Percentiles rank a stretch among this genome's conserved stretches.
phyloP scores from a whole-genome alignment of 2,329 filamentous ascomycete genomes.

The Botrytis sinoallii region DNA sequence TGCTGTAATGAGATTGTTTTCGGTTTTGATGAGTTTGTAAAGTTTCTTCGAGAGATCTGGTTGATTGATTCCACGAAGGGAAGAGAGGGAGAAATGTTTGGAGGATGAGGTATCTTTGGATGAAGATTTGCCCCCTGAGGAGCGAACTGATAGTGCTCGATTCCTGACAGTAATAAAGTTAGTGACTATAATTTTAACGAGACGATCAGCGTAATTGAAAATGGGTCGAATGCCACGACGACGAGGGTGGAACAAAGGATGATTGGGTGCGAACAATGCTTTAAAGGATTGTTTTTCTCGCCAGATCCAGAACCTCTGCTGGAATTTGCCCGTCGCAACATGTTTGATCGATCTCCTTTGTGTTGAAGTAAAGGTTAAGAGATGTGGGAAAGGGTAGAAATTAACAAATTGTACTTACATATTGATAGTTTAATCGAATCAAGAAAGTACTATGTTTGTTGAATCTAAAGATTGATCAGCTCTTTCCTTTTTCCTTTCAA shows the following conservation, averaged over 20 bases:
- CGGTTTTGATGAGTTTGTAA: slow-evolving; percentile 89
- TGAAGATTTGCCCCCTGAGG: slow-evolving; percentile 41
- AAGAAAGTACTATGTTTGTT: slow-evolving; percentile 4
- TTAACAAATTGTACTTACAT: slow-evolving; percentile 8
- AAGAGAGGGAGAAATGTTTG: slow-evolving; percentile 79
- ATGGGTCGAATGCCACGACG: neutral
- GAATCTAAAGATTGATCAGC: neutral
- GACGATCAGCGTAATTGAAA: slow-evolving; percentile 2
- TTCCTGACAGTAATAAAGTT: slow-evolving; percentile 50
- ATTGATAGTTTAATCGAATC: neutral
- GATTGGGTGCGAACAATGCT: slow-evolving; percentile 14
- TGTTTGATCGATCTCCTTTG: neutral
- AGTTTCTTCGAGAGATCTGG: slow-evolving; percentile 87
- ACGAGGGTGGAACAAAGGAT: neutral
- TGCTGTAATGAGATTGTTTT: slow-evolving; percentile 82
- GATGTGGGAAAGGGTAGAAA: too few relatives aligned
- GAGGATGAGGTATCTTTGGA: slow-evolving; percentile 37
- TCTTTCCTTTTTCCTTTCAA: neutral
- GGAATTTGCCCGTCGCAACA: slow-evolving; percentile 14
- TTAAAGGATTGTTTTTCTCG: slow-evolving; percentile 14
- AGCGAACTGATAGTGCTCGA: slow-evolving; percentile 71
- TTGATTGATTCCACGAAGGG: slow-evolving; percentile 78
- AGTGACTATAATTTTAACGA: neutral
- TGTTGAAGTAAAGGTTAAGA: neutral
- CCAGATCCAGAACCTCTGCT: slow-evolving; percentile 6